phyloP scores from a whole-genome alignment of 345 rosid species.

The Aurinia saxatilis region DNA sequence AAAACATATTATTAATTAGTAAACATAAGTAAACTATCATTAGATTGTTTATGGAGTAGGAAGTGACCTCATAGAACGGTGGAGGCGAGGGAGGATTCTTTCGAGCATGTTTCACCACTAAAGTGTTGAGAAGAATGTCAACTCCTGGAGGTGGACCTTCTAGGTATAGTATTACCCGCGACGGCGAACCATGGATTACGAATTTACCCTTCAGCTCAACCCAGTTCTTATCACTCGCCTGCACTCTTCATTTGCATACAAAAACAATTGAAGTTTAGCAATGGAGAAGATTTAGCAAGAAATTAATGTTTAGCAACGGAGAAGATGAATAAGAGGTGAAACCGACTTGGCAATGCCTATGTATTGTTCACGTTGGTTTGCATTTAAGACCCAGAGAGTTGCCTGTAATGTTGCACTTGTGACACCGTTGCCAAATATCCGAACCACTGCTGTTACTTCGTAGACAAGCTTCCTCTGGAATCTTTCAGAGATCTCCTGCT shows the following conservation, averaged over 20 bases:
- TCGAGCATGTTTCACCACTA: constrained; percentile 61
- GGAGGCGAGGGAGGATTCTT: constrained; percentile 49
- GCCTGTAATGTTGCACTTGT: constrained; percentile 49
- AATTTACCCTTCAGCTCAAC: constrained; percentile 67
- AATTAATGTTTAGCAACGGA: not conserved
- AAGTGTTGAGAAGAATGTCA: constrained; percentile 73
- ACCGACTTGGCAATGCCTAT: constrained; percentile 56
- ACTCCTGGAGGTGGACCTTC: constrained; percentile 91
- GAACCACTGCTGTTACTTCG: constrained; percentile 53
- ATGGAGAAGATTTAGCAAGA: not conserved
- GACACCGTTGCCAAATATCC: constrained; percentile 54
- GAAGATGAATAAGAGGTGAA: constrained; percentile 1
- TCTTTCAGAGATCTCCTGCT: constrained; percentile 76
- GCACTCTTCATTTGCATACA: constrained; percentile 39
- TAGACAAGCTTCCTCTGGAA: constrained; percentile 62
- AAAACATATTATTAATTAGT: no score
- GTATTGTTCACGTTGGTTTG: constrained; percentile 66
- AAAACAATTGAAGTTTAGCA: not conserved
- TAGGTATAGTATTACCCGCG: constrained; percentile 48
- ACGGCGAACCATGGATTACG: constrained; percentile 63
- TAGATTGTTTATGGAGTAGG: not conserved
- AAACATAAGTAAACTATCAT: no score
- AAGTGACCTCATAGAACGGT: constrained; percentile 55
- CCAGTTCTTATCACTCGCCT: constrained; percentile 76
- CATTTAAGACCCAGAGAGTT: constrained; percentile 76